Evolutionary conservation across 352 stramenopile genomes (phyloP).

Genomic region (Phytophthora europaea): DNA sequence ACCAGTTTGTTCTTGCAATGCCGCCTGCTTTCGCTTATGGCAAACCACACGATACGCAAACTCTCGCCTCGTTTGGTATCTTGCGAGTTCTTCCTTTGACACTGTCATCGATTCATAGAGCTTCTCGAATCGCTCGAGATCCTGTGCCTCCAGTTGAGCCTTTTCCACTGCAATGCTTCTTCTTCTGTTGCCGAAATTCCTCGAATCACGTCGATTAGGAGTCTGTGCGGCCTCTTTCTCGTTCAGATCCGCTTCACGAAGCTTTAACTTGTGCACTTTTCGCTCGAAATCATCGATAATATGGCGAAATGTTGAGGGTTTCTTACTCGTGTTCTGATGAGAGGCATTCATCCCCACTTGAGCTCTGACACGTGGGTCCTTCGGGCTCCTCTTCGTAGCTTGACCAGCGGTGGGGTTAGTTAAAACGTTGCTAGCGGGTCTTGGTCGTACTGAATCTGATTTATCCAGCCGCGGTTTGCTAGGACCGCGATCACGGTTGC

Average conservation of each 20-base stretch:
- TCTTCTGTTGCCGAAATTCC: background rate
- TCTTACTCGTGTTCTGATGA: background rate
- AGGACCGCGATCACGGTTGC: background rate
- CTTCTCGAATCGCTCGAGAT: slow-evolving; percentile 31
- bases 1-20: slow-evolving; percentile 16
- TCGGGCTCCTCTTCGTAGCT: background rate
- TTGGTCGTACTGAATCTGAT: background rate
- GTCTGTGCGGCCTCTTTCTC: background rate
- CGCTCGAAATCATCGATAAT: background rate
- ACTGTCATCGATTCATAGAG: slow-evolving; percentile 15
- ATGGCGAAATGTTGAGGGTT: background rate
- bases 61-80: slow-evolving; percentile 21
- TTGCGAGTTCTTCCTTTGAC: slow-evolving; percentile 4
- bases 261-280: background rate
- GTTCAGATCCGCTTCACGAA: background rate
- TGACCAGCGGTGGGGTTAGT: background rate
- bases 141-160: background rate
- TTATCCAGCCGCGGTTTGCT: background rate
- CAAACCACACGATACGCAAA: slow-evolving; percentile 25
- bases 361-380: background rate
- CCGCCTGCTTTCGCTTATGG: slow-evolving; percentile 20
- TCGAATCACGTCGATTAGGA: background rate
- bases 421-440: background rate
- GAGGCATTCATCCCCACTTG: background rate
- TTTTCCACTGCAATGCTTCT: background rate